A percentile compares a stretch with the other conserved stretches of the same genome.
Conservation (phyloP, 306 rosid species). For the Vigna radiata region DNA sequence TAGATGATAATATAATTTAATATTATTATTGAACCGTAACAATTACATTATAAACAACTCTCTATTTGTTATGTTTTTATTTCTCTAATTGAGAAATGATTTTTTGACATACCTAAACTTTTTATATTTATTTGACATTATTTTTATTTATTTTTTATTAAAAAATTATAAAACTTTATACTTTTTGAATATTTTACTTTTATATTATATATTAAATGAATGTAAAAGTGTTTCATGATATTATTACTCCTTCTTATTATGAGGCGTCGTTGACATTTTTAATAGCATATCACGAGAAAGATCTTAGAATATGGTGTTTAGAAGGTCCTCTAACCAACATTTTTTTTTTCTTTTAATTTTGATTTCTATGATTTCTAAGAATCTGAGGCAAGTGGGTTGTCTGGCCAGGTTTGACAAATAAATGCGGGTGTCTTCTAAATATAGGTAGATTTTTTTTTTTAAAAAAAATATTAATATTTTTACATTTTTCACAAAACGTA, state of each 20-base stretch:
- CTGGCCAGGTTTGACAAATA: conserved; percentile 5
- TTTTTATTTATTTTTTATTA: too few species aligned
- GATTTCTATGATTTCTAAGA: not conserved
- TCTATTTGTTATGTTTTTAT: not conserved
- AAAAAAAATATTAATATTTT: not conserved
- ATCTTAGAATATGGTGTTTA: not conserved
- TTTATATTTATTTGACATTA: too few species aligned
- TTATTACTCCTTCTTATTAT: too few species aligned
- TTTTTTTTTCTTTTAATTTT: not conserved
- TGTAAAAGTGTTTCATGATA: too few species aligned
- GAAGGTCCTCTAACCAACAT: too few species aligned
- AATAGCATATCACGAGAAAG: too few species aligned
- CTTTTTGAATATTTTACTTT: too few species aligned
- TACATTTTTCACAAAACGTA: not conserved
- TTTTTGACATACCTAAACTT: too few species aligned
- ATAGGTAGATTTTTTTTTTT: not conserved
- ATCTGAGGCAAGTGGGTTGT: not conserved
- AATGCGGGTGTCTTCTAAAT: not conserved
- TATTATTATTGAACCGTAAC: not conserved
- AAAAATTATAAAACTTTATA: too few species aligned
- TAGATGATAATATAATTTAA: too few species aligned
- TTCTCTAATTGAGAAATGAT: too few species aligned
- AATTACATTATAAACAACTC: not conserved
- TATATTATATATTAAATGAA: too few species aligned
- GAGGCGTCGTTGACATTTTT: conserved; percentile 1